Conservation (phyloP, 176 grass and related monocot genomes). For the Hsuehochloa calcarea region DNA sequence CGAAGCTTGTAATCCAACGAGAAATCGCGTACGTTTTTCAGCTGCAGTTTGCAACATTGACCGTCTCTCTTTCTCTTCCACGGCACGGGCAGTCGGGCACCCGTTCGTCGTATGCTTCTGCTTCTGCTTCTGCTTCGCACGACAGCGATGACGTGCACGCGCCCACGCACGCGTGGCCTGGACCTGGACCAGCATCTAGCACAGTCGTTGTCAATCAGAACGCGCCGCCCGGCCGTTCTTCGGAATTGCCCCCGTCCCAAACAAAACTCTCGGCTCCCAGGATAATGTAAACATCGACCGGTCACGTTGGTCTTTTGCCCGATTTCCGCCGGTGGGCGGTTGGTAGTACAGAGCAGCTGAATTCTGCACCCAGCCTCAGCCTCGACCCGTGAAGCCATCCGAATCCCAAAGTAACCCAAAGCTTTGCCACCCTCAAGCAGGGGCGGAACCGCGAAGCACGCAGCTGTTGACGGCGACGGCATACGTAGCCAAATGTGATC, state of each 20-base stretch:
- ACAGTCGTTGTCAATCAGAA: not conserved
- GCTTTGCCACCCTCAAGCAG: not conserved
- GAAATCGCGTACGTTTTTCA: not conserved
- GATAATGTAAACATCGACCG: not conserved
- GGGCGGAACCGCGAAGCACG: not conserved
- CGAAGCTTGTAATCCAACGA: not conserved
- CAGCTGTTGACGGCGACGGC: too few species aligned
- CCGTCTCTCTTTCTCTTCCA: slow-evolving; percentile 19
- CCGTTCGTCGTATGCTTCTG: not conserved
- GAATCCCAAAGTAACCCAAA: not conserved
- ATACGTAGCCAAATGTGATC: too few species aligned
- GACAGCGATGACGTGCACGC: slow-evolving; percentile 32
- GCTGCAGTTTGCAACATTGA: slow-evolving; percentile 26
- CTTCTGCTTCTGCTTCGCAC: too few species aligned
- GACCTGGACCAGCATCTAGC: not conserved
- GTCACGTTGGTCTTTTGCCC: not conserved
- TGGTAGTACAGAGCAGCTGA: not conserved
- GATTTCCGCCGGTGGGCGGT: not conserved
- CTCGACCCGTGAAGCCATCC: not conserved
- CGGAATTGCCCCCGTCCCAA: not conserved
- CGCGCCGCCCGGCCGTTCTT: not conserved
- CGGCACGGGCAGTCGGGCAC: not conserved
- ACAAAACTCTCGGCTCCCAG: not conserved
- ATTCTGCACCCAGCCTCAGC: not conserved
- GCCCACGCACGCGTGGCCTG: not conserved